Evolutionary conservation across 176 grass and related monocot species (phyloP).

Genomic region (Themeda triandra): DNA sequence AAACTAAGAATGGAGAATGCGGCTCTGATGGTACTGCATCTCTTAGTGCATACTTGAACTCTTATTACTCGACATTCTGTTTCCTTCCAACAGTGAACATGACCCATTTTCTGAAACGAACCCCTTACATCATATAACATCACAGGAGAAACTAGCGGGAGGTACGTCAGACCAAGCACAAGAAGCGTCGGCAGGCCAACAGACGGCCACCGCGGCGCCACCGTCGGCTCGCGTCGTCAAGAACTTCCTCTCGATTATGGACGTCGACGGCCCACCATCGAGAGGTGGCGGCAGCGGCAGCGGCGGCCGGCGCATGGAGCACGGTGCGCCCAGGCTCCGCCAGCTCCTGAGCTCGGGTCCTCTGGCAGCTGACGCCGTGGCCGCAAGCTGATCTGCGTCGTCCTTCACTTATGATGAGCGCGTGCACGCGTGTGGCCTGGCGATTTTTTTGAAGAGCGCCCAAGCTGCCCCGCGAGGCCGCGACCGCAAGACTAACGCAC

Average conservation of each 20-base stretch:
- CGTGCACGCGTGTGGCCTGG: slow-evolving; percentile 22
- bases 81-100: background rate
- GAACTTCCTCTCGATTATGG: slow-evolving; percentile 58
- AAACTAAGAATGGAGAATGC: slow-evolving; percentile 73
- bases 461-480: slow-evolving; percentile 25
- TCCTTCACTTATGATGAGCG: background rate
- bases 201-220: background rate
- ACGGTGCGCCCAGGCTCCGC: slow-evolving; percentile 42
- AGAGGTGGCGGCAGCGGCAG: background rate
- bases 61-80: background rate
- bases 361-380: slow-evolving; percentile 32
- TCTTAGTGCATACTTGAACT: background rate
- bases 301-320: slow-evolving; percentile 10
- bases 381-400: slow-evolving; percentile 34
- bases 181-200: background rate
- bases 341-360: slow-evolving; percentile 47
- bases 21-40: slow-evolving; percentile 46
- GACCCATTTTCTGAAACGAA: background rate
- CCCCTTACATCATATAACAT: background rate
- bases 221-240: slow-evolving; percentile 15
- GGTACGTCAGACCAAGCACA: background rate
- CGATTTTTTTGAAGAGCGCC: slow-evolving; percentile 23
- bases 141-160: slow-evolving; percentile 36
- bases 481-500: background rate
- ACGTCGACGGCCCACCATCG: slow-evolving; percentile 13